A percentile compares a stretch with the other conserved stretches of the same genome.
Evolutionary conservation across 805 yeast species (phyloP).

Genomic region (Ogataea philodendri): DNA sequence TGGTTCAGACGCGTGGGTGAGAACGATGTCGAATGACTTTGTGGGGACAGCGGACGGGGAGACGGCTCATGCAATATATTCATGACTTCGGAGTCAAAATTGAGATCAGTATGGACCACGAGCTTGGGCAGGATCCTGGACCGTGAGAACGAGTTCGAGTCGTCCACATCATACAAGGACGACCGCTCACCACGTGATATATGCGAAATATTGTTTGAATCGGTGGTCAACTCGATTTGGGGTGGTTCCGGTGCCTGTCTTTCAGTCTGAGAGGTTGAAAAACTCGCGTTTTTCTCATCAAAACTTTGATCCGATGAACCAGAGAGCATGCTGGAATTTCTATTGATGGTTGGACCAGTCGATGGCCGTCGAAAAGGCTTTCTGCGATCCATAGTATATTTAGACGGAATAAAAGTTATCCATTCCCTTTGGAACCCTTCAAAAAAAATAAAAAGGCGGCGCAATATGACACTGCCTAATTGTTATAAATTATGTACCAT

Average conservation of each 20-base stretch:
- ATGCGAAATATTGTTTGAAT: slow-evolving; percentile 8
- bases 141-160: slow-evolving; percentile 1
- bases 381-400: too few species aligned
- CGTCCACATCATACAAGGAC: slow-evolving; percentile 8
- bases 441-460: too few species aligned
- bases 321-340: too few species aligned
- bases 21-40: not conserved
- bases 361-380: too few species aligned
- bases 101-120: slow-evolving; percentile 4
- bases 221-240: slow-evolving; percentile 6
- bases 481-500: too few species aligned
- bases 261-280: not conserved
- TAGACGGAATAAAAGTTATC: too few species aligned
- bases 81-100: not conserved
- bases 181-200: slow-evolving; percentile 3
- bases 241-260: slow-evolving; percentile 1
- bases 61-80: slow-evolving; percentile 6
- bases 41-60: not conserved
- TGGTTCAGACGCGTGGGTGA: slow-evolving; percentile 6
- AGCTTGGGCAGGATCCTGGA: slow-evolving; percentile 10
- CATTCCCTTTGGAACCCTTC: too few species aligned
- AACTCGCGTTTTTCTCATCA: too few species aligned
- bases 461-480: too few species aligned
- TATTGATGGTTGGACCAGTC: too few species aligned
- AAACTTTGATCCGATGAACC: too few species aligned